Evolutionary conservation across 306 rosid genomes (phyloP), one percentile per base, ranked within the genome.

Genomic region (Gillenia trifoliata): DNA sequence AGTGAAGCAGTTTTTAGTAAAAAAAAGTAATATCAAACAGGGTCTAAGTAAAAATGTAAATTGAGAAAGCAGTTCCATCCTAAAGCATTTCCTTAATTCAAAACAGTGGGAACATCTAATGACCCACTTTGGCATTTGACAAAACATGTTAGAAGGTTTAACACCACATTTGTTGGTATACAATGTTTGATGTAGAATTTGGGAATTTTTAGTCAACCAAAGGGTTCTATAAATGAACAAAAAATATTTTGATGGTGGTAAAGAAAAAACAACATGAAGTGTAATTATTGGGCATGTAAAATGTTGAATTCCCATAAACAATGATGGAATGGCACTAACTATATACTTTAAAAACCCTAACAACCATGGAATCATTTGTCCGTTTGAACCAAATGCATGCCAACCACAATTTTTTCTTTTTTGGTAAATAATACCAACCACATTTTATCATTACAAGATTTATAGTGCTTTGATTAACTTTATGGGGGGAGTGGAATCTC

Each of bases 301-400:
- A 64, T 23, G 22, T 34, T 4, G 5, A 36, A 63, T 25, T 75
- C 34, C 55, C 67, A 74, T 54, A 20, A 64, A 47, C 25, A 78
- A 77, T 73, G 69, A 82, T 77, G 65, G 78, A 61, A 56, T 45
- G 71, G 78, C 83, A 79, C 83, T 74, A 74, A 41, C 19, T 61
- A 26, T 23, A n/a, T 12, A 45, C 41, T 73, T 72, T 74, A 61
- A 54, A 69, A 49, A 41, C 7, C 64, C 47, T 40, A 78, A 78
- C 79, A 47, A 57, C 60, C 73, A 52, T 68, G 25, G 63, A 78
- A 77, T 77, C 79, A 73, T 74, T 43, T 50, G 72, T 74, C 41
- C 16, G 82, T 55, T 78, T 82, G 82, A 78, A 78, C 75, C 66
- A 78, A 68, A 31, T 45, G 50, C 19, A 45, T 22, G 61, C 57